Base-by-base conservation (phyloP, 139 green algal species). In the Asterochloris sp. region DNA sequence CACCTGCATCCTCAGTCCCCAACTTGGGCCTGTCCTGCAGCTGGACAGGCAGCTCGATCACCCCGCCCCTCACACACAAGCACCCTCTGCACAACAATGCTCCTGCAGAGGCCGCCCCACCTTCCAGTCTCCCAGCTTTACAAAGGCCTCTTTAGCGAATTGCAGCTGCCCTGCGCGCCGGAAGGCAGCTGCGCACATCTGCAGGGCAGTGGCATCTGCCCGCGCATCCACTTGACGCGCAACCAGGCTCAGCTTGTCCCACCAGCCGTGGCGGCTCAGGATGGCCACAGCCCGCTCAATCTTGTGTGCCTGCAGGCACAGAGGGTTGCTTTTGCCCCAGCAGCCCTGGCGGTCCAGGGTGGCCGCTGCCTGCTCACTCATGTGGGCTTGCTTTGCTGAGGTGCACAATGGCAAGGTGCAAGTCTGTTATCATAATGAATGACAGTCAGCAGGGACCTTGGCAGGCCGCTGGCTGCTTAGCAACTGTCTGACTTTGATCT, bases 251-350 rank as follows among this genome's bases (percentile, higher is more conserved):
- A 97, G 89, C 81, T 93, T 92, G 61, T 94, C 89, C 89, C 86
- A 94, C 90, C 89, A 94, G 62, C 82, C 68, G 80, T 95, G 86
- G 76, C 84, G 85, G 13, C 83, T 91, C 61, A 97, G 78, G 76
- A 97, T 86, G 24, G 86, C 85, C 16, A 95, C 89, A 24, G 92
- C 93, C 47, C 87, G 86, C 61, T 96, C 92, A 77, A 89, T 92
- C 78, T 93, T 89, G 77, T 88, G 87, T 63, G 89, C 89, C 89
- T 90, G 87, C 28, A 76, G 67, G 1, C 38, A 54, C 38, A 54
- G 38, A 6, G 38, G 38, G 38, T 54, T 54, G 38, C 38, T 6
- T 54, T 54, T 2, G 38, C 38, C 38, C 38, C 38, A 54, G 4
- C 38, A 54, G 38, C 38, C 6, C 4, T 54, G 38, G 38, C 38